Evolutionary conservation across 2,329 filamentous ascomycete species (phyloP), one percentile per base, ranked within the genome.

Genomic region (Taxawa tesnikishii): DNA sequence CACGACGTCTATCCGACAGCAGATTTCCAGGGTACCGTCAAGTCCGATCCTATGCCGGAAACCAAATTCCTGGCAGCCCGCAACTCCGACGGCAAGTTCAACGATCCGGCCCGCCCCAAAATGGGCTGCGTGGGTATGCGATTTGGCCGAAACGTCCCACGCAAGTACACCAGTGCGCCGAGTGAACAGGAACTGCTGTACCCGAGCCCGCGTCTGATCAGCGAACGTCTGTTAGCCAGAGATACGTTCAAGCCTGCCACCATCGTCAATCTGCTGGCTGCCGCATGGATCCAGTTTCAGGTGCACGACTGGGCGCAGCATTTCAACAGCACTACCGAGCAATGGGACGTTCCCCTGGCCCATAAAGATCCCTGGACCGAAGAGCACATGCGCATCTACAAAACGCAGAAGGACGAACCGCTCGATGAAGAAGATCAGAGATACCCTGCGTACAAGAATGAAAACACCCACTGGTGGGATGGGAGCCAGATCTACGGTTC

Each of bases 211-310:
- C 48, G 62, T 21, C 34, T 60, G 10, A 47, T 67, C 28, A 63
- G 59, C 33, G 49, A 63, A 27, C 45, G 43, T 25, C 52, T 67
- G 33, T 49, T 66, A 49, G 51, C 51, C 13, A 48, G 61, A 6
- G 51, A 58, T n/a, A 48, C 45, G 3, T 65, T 65, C 39, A 60
- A 58, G 15, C 60, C 60, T 3, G 62, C 62, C 1, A 64, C 59
- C 0, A 60, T 50, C 2, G 34, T 65, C 35, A 67, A 66, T 34
- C 38, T 66, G 24, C 45, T 66, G 5, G 62, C 62, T 3, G 62
- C 62, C 10, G 62, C 62, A 2, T 66, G 62, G 60, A 64, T 65
- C n/a, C 62, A 67, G 39, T 65, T 65, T 32, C 59, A 64, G 34
- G 55, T 55, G 0, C 61, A 65, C 33, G 59, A 62, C 36, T 63